Conservation (phyloP, 2,329 filamentous ascomycete genomes). For the Colletotrichum noveboracense region DNA sequence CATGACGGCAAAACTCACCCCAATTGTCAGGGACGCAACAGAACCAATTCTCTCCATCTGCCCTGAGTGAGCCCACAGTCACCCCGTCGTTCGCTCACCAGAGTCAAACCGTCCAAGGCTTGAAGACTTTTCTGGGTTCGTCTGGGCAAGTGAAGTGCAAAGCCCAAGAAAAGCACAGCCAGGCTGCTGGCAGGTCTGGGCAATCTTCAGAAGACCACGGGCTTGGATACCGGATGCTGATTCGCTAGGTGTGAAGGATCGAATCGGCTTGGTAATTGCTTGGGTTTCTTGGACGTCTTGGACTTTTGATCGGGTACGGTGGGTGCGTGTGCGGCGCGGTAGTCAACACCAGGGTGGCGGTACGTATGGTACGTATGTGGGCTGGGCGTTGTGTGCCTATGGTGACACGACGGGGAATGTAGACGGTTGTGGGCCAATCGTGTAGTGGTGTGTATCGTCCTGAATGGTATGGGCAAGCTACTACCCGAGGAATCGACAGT, state of each 20-base stretch:
- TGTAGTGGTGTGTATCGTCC: not conserved
- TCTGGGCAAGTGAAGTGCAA: not conserved
- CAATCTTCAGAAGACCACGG: not conserved
- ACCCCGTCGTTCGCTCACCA: not conserved
- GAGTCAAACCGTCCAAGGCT: not conserved
- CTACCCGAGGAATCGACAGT: not conserved
- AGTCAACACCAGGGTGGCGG: not conserved
- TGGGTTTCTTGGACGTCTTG: slow-evolving; percentile 10
- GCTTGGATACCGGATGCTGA: not conserved
- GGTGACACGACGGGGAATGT: not conserved
- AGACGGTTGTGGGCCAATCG: not conserved
- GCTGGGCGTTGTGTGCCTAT: not conserved
- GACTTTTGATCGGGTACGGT: not conserved
- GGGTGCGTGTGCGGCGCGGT: not conserved
- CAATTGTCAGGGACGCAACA: not conserved
- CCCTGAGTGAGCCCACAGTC: not conserved
- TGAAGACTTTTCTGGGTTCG: not conserved
- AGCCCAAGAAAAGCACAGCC: not conserved
- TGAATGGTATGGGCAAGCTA: not conserved
- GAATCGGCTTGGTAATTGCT: slow-evolving; percentile 15
- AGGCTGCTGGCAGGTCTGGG: not conserved
- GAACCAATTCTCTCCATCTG: not conserved
- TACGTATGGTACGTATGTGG: not conserved
- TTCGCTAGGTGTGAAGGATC: not conserved
- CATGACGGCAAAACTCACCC: not conserved